Percentiles rank a stretch among this genome's conserved stretches.
Conservation (phyloP, 805 yeast genomes). For the Saccharomyces paradoxus region DNA sequence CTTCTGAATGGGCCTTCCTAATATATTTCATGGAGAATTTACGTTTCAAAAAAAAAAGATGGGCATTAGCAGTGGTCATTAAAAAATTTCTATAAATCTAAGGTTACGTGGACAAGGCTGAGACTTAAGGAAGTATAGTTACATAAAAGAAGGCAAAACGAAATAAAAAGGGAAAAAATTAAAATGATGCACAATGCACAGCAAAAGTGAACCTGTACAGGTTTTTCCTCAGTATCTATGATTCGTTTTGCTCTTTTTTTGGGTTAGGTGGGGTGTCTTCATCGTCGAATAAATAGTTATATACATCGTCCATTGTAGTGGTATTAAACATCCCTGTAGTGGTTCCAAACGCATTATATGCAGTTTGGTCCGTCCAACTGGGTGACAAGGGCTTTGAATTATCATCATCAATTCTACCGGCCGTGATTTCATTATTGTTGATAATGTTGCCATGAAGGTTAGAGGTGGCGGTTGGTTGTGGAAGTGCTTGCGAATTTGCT, state of each 20-base stretch:
- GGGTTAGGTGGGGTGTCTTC: conserved; percentile 6
- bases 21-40: neutral
- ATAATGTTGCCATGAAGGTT: neutral
- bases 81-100: neutral
- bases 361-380: conserved; percentile 14
- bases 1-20: neutral
- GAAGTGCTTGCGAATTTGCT: neutral
- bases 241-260: neutral
- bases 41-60: neutral
- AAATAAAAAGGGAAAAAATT: neutral
- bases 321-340: conserved; percentile 22
- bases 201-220: neutral
- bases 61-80: neutral
- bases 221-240: neutral
- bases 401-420: neutral
- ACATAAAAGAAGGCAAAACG: neutral
- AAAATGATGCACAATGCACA: neutral
- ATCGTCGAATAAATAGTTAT: conserved; percentile 24
- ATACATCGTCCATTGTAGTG: conserved; percentile 28
- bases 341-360: conserved; percentile 12
- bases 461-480: neutral
- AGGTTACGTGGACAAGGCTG: neutral
- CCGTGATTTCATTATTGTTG: neutral
- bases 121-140: neutral
- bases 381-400: neutral